Evolutionary conservation across 1,284 basidiomycete genomes (phyloP).

Genomic region (Athelia psychrophila): DNA sequence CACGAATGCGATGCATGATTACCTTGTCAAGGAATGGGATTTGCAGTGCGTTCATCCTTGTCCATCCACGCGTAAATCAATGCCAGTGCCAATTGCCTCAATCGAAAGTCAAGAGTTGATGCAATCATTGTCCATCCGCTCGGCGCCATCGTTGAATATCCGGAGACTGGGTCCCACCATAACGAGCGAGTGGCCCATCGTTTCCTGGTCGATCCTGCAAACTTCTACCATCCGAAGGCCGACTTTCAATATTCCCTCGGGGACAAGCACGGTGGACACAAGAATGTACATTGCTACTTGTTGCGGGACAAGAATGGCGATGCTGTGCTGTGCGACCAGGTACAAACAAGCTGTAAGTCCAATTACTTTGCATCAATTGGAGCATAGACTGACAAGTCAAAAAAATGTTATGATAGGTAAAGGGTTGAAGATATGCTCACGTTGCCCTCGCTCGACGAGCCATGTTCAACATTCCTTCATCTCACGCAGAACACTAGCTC

Average conservation of each 20-base stretch:
- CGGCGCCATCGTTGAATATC: slow-evolving; percentile 5
- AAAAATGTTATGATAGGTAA: no score
- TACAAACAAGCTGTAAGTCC: slow-evolving; percentile 2
- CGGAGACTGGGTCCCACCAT: not conserved
- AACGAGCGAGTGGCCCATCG: slow-evolving; percentile 8
- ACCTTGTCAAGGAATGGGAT: slow-evolving; percentile 74
- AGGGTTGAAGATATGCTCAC: not conserved
- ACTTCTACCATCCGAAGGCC: slow-evolving; percentile 12
- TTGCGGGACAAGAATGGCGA: not conserved
- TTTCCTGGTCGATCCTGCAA: slow-evolving; percentile 9
- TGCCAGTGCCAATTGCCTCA: not conserved
- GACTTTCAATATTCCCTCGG: slow-evolving; percentile 18
- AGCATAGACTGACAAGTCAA: no score
- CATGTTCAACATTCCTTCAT: no score
- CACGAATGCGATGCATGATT: slow-evolving; percentile 81
- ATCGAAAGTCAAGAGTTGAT: not conserved
- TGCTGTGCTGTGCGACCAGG: not conserved
- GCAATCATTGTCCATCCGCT: slow-evolving; percentile 3
- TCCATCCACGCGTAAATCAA: no score
- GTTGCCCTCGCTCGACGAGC: not conserved
- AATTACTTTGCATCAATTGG: no score
- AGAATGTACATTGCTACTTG: slow-evolving; percentile 4
- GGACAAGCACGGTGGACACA: slow-evolving; percentile 11
- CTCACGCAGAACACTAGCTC: no score
- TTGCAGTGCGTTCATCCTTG: slow-evolving; percentile 77